A percentile compares a stretch with the other conserved stretches of the same genome.
phyloP scores from a whole-genome alignment of 2,329 filamentous ascomycete genomes.

The Aureobasidium lini region DNA sequence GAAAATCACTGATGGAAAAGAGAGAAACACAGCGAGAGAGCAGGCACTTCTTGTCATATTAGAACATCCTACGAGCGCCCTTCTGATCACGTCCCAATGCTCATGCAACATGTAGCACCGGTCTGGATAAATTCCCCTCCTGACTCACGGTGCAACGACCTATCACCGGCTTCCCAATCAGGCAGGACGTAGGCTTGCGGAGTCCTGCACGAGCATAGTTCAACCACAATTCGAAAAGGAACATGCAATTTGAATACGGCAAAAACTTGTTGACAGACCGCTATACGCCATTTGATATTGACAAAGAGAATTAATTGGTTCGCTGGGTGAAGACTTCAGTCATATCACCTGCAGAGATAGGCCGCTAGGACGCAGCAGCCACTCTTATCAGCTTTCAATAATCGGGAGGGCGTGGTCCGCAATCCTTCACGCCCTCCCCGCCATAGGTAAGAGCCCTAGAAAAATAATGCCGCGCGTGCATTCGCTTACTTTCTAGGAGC shows the following conservation, averaged over 20 bases:
- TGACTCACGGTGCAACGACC: slow-evolving; percentile 6
- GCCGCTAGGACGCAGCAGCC: not conserved
- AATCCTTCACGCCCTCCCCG: slow-evolving; percentile 8
- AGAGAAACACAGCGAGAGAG: not conserved
- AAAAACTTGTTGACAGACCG: not conserved
- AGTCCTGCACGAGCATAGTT: slow-evolving; percentile 9
- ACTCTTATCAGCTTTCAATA: slow-evolving; percentile 3
- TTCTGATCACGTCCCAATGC: not conserved
- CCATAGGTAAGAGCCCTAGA: not conserved
- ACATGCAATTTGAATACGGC: not conserved
- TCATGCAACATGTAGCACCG: not conserved
- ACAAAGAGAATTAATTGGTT: slow-evolving; percentile 11
- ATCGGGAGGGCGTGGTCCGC: not conserved
- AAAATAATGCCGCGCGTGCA: not conserved
- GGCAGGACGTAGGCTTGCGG: slow-evolving; percentile 15
- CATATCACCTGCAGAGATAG: slow-evolving; percentile 6
- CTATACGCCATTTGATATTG: slow-evolving; percentile 11
- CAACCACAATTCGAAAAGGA: not conserved
- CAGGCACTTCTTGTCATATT: not conserved
- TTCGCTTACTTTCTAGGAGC: slow-evolving; percentile 29
- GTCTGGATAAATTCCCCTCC: not conserved
- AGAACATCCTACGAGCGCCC: not conserved
- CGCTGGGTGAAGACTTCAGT: not conserved
- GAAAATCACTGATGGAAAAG: not conserved
- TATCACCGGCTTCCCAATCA: slow-evolving; percentile 27